Percentiles rank a stretch among this genome's conserved stretches.
These are phyloP conservation scores for Kwoniella sp. DNA, from an alignment of 768 basidiomycete genomes.

Conservation along the genomic window DNA sequence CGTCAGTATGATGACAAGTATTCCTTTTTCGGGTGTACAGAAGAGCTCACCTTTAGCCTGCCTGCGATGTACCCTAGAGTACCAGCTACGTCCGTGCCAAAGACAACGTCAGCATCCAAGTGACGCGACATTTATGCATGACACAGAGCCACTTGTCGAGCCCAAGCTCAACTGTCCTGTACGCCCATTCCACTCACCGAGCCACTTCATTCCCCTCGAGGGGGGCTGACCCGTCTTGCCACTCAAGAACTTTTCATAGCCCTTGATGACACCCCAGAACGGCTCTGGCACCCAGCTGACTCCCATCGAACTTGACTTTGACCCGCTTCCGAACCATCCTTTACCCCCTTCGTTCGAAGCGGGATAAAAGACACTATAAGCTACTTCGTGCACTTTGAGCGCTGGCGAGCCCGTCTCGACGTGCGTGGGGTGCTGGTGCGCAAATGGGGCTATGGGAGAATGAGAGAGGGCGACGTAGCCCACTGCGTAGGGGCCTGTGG, in stretches of 20 bases:
- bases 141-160: too few species aligned
- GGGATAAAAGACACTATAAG: conserved; percentile 44
- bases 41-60: conserved; percentile 29
- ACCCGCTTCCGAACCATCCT: background rate
- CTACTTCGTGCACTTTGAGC: conserved; percentile 26
- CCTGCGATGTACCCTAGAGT: conserved; percentile 27
- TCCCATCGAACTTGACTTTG: background rate
- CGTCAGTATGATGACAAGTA: too few species aligned
- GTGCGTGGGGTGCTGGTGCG: conserved; percentile 23
- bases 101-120: too few species aligned
- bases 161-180: too few species aligned
- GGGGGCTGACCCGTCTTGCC: background rate
- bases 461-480: conserved; percentile 35
- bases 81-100: conserved; percentile 17
- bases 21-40: background rate
- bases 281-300: conserved; percentile 41
- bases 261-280: conserved; percentile 28
- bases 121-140: too few species aligned
- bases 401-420: conserved; percentile 13
- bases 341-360: conserved; percentile 4
- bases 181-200: conserved; percentile 25
- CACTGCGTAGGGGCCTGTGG: conserved; percentile 30
- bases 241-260: conserved; percentile 42
- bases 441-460: conserved; percentile 20
- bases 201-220: conserved; percentile 22